These are phyloP conservation scores for Cercophora samala DNA, from an alignment of 495 filamentous ascomycete genomes.

Conservation along the genomic window DNA sequence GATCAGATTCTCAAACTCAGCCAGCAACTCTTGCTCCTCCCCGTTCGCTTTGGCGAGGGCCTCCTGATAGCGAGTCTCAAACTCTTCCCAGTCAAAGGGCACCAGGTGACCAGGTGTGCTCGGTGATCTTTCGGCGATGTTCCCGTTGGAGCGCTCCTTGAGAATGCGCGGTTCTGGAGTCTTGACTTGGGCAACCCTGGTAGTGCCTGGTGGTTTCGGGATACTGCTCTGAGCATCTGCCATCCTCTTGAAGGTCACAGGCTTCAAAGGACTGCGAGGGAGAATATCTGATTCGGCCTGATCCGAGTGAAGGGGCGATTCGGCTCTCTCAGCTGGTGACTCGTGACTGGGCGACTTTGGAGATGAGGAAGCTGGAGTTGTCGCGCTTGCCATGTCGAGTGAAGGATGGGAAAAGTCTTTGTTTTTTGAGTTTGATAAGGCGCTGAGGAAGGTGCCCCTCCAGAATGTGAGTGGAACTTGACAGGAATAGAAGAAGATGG, in stretches of 20 bases:
- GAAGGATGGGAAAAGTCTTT: conserved; percentile 1
- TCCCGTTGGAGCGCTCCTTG: conserved; percentile 29
- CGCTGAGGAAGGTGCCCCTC: neutral
- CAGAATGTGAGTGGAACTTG: neutral
- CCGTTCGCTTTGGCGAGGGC: conserved; percentile 57
- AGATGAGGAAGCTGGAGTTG: conserved; percentile 18
- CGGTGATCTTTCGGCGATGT: conserved; percentile 30
- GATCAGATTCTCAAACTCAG: conserved; percentile 60
- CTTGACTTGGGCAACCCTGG: conserved; percentile 23
- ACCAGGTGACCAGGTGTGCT: conserved; percentile 45
- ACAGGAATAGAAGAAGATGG: neutral
- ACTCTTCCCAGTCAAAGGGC: conserved; percentile 63
- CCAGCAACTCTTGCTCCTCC: conserved; percentile 58
- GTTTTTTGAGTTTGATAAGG: neutral
- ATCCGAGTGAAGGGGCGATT: conserved; percentile 21
- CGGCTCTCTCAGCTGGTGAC: conserved; percentile 15
- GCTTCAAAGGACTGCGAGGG: conserved; percentile 9
- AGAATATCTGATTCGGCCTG: conserved; percentile 9
- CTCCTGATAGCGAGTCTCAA: conserved; percentile 60
- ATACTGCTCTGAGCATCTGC: conserved; percentile 14
- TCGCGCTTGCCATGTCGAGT: conserved; percentile 24
- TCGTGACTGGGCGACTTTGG: conserved; percentile 18
- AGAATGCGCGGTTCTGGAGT: conserved; percentile 36
- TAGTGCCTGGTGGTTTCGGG: conserved; percentile 21
- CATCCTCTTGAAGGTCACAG: conserved; percentile 23